Evolutionary conservation across 352 stramenopile genomes (phyloP).

Genomic region (Phytophthora vignae): DNA sequence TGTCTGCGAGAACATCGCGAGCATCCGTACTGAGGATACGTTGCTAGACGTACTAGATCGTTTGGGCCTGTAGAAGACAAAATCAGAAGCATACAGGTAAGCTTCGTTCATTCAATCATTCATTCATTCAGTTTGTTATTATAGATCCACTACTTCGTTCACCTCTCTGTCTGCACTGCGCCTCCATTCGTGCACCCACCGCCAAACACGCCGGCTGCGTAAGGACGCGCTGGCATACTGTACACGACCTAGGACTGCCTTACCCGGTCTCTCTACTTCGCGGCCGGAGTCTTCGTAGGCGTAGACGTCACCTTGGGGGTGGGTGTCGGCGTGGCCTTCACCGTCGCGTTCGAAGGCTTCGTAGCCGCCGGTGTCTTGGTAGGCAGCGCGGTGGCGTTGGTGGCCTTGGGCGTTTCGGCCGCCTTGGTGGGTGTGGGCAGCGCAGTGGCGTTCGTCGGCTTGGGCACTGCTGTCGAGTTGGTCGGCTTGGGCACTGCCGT

Average conservation of each 20-base stretch:
- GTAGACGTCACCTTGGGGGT: neutral
- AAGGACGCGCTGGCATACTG: neutral
- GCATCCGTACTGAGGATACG: neutral
- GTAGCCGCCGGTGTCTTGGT: neutral
- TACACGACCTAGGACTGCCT: neutral
- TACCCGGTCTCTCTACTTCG: neutral
- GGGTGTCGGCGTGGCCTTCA: too few species aligned
- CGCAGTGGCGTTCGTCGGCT: neutral
- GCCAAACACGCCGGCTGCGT: neutral
- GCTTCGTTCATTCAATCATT: too few species aligned
- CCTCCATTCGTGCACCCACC: neutral
- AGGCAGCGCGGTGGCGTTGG: neutral
- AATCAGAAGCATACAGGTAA: too few species aligned
- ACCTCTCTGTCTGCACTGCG: too few species aligned
- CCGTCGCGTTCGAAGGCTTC: neutral
- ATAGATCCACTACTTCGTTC: neutral
- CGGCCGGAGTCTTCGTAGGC: neutral
- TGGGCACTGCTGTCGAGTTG: too few species aligned
- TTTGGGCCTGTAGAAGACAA: too few species aligned
- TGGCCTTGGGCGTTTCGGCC: too few species aligned
- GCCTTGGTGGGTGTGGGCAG: too few species aligned
- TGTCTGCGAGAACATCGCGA: conserved; percentile 3
- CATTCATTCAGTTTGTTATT: too few species aligned
- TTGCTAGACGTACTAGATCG: neutral
- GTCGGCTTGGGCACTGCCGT: neutral